Percentiles rank a stretch among this genome's conserved stretches.
Evolutionary conservation across 345 rosid genomes (phyloP).

Genomic region (Eucalyptus curtisii): DNA sequence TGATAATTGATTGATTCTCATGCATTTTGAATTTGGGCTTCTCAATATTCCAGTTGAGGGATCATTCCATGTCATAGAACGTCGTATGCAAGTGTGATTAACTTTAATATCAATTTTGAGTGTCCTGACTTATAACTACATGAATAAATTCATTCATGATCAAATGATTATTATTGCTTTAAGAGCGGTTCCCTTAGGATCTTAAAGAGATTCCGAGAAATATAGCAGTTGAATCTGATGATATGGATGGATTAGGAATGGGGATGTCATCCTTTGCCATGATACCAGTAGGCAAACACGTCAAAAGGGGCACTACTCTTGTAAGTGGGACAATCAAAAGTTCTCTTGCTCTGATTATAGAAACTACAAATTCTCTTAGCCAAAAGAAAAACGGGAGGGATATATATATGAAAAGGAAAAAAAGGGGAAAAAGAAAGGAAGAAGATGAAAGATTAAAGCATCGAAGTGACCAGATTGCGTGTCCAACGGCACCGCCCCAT

Average conservation of each 20-base stretch:
- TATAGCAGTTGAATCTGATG: not conserved
- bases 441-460: not conserved
- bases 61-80: not conserved
- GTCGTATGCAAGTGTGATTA: not conserved
- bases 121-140: not conserved
- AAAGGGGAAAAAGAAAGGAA: not conserved
- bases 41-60: not conserved
- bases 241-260: not conserved
- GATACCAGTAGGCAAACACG: not conserved
- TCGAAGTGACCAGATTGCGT: not conserved
- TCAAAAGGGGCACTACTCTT: not conserved
- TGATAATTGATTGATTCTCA: not conserved
- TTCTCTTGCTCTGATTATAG: not conserved
- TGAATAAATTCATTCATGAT: not conserved
- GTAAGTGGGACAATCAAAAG: not conserved
- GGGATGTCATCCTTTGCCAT: not conserved
- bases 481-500: constrained; percentile 14
- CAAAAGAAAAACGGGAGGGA: not conserved
- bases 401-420: not conserved
- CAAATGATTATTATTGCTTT: not conserved
- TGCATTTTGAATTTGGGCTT: not conserved
- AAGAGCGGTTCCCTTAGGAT: not conserved
- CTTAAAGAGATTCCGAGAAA: not conserved
- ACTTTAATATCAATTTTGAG: not conserved
- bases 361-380: not conserved